These are phyloP conservation scores for Umbilicaria muhlenbergii DNA, from an alignment of 495 filamentous ascomycete species.

Conservation along the genomic window DNA sequence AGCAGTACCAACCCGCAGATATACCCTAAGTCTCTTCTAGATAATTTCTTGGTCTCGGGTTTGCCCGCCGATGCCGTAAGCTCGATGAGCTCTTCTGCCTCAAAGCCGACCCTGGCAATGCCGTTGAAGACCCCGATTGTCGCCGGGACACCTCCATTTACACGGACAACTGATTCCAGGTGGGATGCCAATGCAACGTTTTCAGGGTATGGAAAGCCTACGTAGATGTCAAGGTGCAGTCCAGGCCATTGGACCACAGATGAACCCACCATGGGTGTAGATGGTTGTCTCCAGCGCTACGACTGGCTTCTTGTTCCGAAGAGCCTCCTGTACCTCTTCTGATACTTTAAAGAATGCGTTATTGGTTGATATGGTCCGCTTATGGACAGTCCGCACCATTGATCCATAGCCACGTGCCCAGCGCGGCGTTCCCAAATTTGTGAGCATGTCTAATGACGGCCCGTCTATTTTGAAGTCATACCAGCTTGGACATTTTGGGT, in stretches of 20 bases:
- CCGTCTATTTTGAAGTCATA: no score
- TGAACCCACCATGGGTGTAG: constrained; percentile 49
- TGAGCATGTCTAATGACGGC: no score
- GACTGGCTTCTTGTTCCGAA: constrained; percentile 56
- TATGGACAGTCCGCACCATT: no score
- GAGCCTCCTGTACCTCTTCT: constrained; percentile 64
- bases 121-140: constrained; percentile 78
- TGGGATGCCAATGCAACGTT: constrained; percentile 52
- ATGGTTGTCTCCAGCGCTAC: constrained; percentile 92
- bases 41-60: constrained; percentile 58
- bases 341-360: constrained; percentile 57
- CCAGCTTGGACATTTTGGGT: no score
- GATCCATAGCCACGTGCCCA: no score
- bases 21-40: constrained; percentile 70
- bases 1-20: constrained; percentile 60
- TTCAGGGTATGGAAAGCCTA: constrained; percentile 74
- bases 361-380: not conserved
- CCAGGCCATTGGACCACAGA: not conserved
- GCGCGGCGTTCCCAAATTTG: no score
- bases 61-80: constrained; percentile 51
- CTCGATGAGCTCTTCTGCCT: constrained; percentile 47
- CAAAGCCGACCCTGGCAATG: constrained; percentile 64
- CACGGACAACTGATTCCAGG: constrained; percentile 62
- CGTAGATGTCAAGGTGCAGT: constrained; percentile 15
- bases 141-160: constrained; percentile 77